Conservation (phyloP, 305 asterid species). For the Ilex paraguariensis region DNA sequence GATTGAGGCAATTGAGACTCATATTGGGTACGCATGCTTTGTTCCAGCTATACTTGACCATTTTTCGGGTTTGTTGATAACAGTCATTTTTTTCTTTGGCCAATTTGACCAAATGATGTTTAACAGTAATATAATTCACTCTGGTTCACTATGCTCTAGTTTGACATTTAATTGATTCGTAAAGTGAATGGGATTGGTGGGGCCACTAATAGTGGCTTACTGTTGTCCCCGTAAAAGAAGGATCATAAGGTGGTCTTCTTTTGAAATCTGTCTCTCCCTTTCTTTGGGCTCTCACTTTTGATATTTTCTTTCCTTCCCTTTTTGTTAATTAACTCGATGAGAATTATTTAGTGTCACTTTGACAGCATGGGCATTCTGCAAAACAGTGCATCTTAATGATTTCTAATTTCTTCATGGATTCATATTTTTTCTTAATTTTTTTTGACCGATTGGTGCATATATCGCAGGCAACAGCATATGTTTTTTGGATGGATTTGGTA, state of each 20-base stretch:
- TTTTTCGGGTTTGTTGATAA: conserved; percentile 24
- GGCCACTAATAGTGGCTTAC: conserved; percentile 35
- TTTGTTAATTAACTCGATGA: background rate
- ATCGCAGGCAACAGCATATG: too few relatives aligned
- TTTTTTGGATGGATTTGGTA: too few relatives aligned
- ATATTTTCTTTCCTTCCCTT: background rate
- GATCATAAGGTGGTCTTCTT: conserved; percentile 5
- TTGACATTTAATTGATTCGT: conserved; percentile 34
- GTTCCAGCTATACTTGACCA: conserved; percentile 25
- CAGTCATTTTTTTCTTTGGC: conserved; percentile 31
- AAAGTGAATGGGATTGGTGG: conserved; percentile 44
- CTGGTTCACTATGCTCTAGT: conserved; percentile 43
- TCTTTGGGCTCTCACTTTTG: conserved; percentile 2
- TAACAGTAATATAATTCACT: conserved; percentile 28
- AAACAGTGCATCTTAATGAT: too few relatives aligned
- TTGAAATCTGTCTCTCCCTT: background rate
- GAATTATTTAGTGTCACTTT: background rate
- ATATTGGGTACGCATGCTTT: conserved; percentile 90
- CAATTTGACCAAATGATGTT: conserved; percentile 75
- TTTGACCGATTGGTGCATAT: too few relatives aligned
- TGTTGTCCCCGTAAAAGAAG: too few relatives aligned
- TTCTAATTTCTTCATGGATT: too few relatives aligned
- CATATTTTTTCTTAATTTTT: too few relatives aligned
- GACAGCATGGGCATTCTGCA: background rate
- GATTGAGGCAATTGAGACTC: conserved; percentile 97